Conservation (phyloP, 257 asterid species). For the Misopates orontium region DNA sequence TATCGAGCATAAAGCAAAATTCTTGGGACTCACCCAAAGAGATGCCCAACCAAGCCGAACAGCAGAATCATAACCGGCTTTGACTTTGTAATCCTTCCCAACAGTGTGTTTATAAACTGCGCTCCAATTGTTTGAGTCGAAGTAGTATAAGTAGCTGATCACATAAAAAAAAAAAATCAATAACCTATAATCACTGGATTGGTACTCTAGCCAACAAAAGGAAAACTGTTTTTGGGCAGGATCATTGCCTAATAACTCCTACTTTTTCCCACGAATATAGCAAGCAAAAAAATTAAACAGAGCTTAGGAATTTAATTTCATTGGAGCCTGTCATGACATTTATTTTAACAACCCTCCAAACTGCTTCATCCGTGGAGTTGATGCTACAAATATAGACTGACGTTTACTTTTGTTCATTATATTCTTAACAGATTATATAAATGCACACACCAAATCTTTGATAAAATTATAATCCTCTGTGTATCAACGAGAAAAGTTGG, state of each 20-base stretch:
- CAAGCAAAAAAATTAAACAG: too few relatives aligned
- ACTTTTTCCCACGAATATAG: too few relatives aligned
- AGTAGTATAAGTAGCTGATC: constrained; percentile 77
- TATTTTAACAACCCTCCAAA: too few relatives aligned
- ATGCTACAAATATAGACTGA: too few relatives aligned
- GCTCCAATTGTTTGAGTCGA: constrained; percentile 82
- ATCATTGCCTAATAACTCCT: too few relatives aligned
- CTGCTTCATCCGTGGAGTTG: too few relatives aligned
- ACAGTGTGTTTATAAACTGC: constrained; percentile 78
- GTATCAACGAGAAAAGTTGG: too few relatives aligned
- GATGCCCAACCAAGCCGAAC: constrained; percentile 98
- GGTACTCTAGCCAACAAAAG: constrained; percentile 10
- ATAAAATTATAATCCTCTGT: too few relatives aligned
- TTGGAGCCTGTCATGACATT: too few relatives aligned
- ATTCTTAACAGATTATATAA: not conserved
- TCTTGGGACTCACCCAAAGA: constrained; percentile 66
- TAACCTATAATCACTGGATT: constrained; percentile 17
- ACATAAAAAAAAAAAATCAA: constrained; percentile 26
- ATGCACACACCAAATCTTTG: not conserved
- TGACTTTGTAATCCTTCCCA: constrained; percentile 80
- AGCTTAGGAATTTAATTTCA: too few relatives aligned
- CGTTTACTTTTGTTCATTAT: too few relatives aligned
- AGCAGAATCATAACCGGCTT: constrained; percentile 93
- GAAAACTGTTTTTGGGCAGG: too few relatives aligned
- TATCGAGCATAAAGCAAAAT: constrained; percentile 2